Evolutionary conservation across 2,329 filamentous ascomycete genomes (phyloP).

Genomic region (Fusarium decemcellulare): DNA sequence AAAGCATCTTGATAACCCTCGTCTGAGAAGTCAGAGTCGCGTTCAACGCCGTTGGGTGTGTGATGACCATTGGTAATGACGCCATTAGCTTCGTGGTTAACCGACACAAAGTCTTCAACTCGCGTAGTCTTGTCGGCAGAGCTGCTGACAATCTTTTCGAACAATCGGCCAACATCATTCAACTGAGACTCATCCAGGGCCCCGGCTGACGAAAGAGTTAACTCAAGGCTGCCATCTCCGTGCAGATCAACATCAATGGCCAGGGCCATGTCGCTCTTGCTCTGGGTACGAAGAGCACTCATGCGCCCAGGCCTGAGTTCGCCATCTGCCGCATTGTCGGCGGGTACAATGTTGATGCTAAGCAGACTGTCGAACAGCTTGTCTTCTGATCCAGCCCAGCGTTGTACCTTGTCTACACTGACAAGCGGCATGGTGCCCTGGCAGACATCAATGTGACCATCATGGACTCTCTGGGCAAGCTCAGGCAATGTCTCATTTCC

Average conservation of each 20-base stretch:
- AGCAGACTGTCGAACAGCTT: conserved; percentile 29
- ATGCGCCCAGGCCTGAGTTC: neutral
- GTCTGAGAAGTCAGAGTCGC: rapidly evolving
- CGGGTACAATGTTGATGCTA: conserved; percentile 17
- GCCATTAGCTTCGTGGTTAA: neutral
- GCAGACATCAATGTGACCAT: neutral
- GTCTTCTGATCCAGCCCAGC: conserved; percentile 18
- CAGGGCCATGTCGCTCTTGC: conserved; percentile 24
- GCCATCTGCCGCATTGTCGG: neutral
- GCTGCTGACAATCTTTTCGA: conserved; percentile 14
- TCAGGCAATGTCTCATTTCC: neutral
- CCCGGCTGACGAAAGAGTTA: conserved; percentile 15
- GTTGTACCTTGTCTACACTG: conserved; percentile 18
- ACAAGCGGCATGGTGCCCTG: conserved; percentile 21
- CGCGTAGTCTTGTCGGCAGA: neutral
- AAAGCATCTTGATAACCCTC: neutral
- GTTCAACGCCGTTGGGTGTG: neutral
- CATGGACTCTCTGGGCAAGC: conserved; percentile 8
- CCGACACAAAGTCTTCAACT: neutral
- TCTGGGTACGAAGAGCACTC: conserved; percentile 5
- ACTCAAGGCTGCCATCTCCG: conserved; percentile 6
- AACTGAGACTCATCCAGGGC: conserved; percentile 4
- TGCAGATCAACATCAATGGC: conserved; percentile 25
- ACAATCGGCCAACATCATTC: neutral
- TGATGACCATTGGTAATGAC: neutral